Percentiles rank a stretch among this genome's conserved stretches.
These are phyloP conservation scores for Apiotrichum veenhuisii DNA, from an alignment of 1,284 basidiomycete species.

Conservation along the genomic window DNA sequence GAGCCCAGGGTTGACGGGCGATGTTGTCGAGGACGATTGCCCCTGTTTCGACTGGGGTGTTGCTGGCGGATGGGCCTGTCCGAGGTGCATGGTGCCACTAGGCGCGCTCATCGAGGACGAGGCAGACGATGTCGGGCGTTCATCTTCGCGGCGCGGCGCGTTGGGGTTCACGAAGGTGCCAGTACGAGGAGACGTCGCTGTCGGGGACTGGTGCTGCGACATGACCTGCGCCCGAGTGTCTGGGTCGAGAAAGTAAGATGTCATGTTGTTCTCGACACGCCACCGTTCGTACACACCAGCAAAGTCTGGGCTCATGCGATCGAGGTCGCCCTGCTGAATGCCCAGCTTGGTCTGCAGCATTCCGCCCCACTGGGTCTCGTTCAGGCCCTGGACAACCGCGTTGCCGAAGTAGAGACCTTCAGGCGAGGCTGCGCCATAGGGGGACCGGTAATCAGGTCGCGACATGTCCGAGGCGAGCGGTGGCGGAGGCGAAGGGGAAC, in stretches of 20 bases:
- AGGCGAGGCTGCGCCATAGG: conserved; percentile 9
- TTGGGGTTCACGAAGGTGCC: conserved; percentile 5
- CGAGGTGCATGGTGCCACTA: not conserved
- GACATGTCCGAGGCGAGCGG: conserved; percentile 19
- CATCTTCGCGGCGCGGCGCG: conserved; percentile 2
- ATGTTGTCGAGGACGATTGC: conserved; percentile 7
- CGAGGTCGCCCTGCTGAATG: conserved; percentile 26
- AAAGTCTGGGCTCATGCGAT: conserved; percentile 30
- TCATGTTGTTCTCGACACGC: conserved; percentile 26
- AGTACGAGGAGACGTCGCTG: conserved; percentile 3
- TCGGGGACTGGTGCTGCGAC: not conserved
- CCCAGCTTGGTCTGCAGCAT: conserved; percentile 26
- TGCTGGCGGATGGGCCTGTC: conserved; percentile 1
- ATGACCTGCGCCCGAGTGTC: conserved; percentile 7
- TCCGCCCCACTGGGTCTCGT: conserved; percentile 13
- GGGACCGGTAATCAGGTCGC: not conserved
- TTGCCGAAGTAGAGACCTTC: conserved; percentile 28
- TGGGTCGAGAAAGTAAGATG: conserved; percentile 18
- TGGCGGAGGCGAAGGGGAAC: conserved; percentile 34
- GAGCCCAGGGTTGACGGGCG: conserved; percentile 14
- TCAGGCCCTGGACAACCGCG: conserved; percentile 17
- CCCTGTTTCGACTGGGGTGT: not conserved
- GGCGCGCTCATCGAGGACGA: not conserved
- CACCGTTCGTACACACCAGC: conserved; percentile 34
- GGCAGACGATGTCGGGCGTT: conserved; percentile 1